Conservation (phyloP, 106 monocot species). For the Allium fistulosum region DNA sequence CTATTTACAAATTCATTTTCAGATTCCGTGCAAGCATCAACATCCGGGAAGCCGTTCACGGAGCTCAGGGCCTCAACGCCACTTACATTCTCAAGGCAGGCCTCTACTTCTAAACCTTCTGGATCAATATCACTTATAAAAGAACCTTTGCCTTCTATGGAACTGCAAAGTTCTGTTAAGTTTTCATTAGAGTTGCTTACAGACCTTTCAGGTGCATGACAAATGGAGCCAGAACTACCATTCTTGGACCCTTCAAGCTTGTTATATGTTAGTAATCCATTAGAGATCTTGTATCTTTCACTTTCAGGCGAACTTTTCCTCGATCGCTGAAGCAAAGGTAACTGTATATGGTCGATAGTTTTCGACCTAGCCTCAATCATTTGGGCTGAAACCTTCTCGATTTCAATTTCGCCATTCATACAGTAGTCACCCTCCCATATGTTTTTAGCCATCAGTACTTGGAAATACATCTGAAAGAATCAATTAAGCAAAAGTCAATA, state of each 20-base stretch:
- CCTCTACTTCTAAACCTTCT: not conserved
- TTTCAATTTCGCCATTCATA: slow-evolving; percentile 61
- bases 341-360: slow-evolving; percentile 50
- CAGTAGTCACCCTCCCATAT: slow-evolving; percentile 1
- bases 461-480: slow-evolving; percentile 64
- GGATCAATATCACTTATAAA: too few species aligned
- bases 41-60: too few species aligned
- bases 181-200: slow-evolving; percentile 17
- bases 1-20: slow-evolving; percentile 51
- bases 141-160: too few species aligned
- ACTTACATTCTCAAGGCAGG: not conserved
- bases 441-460: slow-evolving; percentile 44
- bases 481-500: not conserved
- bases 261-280: slow-evolving; percentile 12
- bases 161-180: too few species aligned
- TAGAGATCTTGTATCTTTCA: slow-evolving; percentile 1
- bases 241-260: slow-evolving; percentile 27
- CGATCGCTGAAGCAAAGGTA: slow-evolving; percentile 41
- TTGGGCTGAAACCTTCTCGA: slow-evolving; percentile 52
- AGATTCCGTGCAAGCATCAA: slow-evolving; percentile 12
- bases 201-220: slow-evolving; percentile 28
- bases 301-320: slow-evolving; percentile 15
- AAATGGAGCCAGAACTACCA: slow-evolving; percentile 40
- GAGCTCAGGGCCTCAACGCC: too few species aligned
- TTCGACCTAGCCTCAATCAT: slow-evolving; percentile 69